phyloP scores from a whole-genome alignment of 257 asterid species.

The Gardenia jasminoides region DNA sequence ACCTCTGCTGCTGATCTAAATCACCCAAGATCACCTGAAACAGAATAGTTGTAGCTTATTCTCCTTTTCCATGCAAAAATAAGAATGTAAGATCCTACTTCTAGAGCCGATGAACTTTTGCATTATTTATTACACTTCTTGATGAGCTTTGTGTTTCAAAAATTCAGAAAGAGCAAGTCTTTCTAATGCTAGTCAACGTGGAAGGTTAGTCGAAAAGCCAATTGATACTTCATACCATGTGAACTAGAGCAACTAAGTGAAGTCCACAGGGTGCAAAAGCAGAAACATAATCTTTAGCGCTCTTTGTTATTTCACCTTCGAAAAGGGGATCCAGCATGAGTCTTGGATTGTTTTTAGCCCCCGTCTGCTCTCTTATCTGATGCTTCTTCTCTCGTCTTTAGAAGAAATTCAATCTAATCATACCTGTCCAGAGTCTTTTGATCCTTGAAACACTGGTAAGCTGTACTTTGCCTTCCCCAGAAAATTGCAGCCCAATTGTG shows the following conservation, averaged over 20 bases:
- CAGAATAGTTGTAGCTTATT: neutral
- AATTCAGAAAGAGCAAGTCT: too few species aligned
- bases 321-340: neutral
- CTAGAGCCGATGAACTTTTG: too few species aligned
- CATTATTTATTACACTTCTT: too few species aligned
- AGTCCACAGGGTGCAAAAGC: too few species aligned
- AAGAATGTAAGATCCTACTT: neutral
- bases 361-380: neutral
- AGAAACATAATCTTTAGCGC: too few species aligned
- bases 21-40: neutral
- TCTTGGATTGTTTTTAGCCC: conserved; percentile 2
- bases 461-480: conserved; percentile 35
- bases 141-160: too few species aligned
- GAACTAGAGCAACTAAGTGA: too few species aligned
- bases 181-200: too few species aligned
- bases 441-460: conserved; percentile 21
- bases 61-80: neutral
- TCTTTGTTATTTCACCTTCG: too few species aligned
- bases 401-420: neutral
- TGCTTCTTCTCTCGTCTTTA: neutral
- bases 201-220: too few species aligned
- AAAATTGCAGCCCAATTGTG: conserved; percentile 21
- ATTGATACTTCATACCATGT: too few species aligned
- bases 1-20: neutral
- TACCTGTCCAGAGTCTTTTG: conserved; percentile 6